These are phyloP conservation scores for Auricularia sp. DNA, from an alignment of 768 basidiomycete species.

Conservation along the genomic window DNA sequence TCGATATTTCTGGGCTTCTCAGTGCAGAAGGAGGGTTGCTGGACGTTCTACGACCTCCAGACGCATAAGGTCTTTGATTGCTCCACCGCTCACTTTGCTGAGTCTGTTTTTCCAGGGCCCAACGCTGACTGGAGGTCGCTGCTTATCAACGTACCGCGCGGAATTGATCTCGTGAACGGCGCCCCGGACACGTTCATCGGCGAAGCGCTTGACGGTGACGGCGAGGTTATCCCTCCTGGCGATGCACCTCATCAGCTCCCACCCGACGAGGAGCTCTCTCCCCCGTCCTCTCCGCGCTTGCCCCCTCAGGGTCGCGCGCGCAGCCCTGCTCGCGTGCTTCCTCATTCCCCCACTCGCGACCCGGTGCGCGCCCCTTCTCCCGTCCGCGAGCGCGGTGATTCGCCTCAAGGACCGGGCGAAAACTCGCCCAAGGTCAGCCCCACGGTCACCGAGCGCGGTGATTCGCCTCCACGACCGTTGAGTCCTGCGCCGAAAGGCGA, in stretches of 20 bases:
- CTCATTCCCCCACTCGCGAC: too few species aligned
- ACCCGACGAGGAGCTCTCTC: too few species aligned
- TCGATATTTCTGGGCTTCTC: slow-evolving; percentile 31
- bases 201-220: background rate
- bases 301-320: too few species aligned
- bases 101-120: slow-evolving; percentile 16
- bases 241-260: background rate
- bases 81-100: slow-evolving; percentile 23
- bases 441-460: background rate
- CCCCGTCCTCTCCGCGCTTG: too few species aligned
- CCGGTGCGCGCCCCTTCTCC: too few species aligned
- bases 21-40: slow-evolving; percentile 19
- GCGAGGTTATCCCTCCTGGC: background rate
- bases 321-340: too few species aligned
- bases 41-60: slow-evolving; percentile 24
- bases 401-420: too few species aligned
- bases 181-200: background rate
- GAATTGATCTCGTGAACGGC: background rate
- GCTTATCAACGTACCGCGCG: background rate
- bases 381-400: too few species aligned
- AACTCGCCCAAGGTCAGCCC: background rate
- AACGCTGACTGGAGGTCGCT: background rate
- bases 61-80: slow-evolving; percentile 21
- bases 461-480: background rate
- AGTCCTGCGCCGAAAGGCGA: background rate